These are phyloP conservation scores for Agaricus subrufescens DNA, from an alignment of 768 basidiomycete genomes.

Conservation along the genomic window DNA sequence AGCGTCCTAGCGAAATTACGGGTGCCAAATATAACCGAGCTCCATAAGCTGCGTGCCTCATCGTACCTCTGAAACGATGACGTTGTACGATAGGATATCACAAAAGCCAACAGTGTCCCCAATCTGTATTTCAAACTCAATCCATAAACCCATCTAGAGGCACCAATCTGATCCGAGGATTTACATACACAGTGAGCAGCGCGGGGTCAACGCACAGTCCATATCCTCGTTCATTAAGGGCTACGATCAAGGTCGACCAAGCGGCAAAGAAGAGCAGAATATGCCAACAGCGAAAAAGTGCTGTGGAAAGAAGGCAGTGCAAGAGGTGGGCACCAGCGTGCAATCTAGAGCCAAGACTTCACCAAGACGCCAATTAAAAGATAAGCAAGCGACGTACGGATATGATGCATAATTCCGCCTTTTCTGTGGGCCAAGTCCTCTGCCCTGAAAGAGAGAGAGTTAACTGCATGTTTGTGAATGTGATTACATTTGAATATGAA, in stretches of 20 bases:
- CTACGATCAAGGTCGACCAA: slow-evolving; percentile 55
- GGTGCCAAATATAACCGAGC: slow-evolving; percentile 54
- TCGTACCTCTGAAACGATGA: slow-evolving; percentile 76
- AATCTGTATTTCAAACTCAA: slow-evolving; percentile 21
- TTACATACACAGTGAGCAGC: slow-evolving; percentile 63
- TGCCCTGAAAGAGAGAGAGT: too few relatives aligned
- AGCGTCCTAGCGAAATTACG: slow-evolving; percentile 56
- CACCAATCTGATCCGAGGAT: not conserved
- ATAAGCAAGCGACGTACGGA: too few relatives aligned
- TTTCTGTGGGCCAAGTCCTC: too few relatives aligned
- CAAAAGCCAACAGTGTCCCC: slow-evolving; percentile 71
- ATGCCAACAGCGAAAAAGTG: slow-evolving; percentile 60
- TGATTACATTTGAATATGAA: too few relatives aligned
- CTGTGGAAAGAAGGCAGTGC: slow-evolving; percentile 38
- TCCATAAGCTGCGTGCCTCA: slow-evolving; percentile 66
- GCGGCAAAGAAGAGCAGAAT: slow-evolving; percentile 58
- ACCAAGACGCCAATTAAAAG: too few relatives aligned
- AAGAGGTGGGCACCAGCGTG: slow-evolving; percentile 32
- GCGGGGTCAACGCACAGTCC: slow-evolving; percentile 41
- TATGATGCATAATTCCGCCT: too few relatives aligned
- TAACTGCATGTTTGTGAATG: too few relatives aligned
- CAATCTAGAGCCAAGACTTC: slow-evolving; percentile 21
- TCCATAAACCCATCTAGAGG: not conserved
- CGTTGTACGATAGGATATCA: slow-evolving; percentile 68
- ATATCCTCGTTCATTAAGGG: slow-evolving; percentile 45